Base-by-base conservation (phyloP, 176 grass and related monocot genomes). In the Guadua angustifolia region DNA sequence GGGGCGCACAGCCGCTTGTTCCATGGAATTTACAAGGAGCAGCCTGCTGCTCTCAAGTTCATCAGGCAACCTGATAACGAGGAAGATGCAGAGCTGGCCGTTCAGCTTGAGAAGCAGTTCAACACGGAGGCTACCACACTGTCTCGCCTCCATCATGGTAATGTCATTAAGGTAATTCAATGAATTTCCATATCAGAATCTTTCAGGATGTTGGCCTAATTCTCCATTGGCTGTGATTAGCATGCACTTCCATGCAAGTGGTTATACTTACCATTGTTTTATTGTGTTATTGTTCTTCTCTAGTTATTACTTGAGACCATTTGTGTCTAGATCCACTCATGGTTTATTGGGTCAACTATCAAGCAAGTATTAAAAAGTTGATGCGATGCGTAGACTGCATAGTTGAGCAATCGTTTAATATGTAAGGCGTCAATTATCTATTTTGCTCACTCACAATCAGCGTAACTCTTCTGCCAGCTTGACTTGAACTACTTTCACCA, bases 91-190 rank as follows among this genome's bases (percentile, higher is more conserved):
- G 86, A 74, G 42, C 70, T 95, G 77, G 89, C 93, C 51, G 70
- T 83, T 33, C 82, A 85, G 83, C 89, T 99, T 44, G 93, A 92
- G 88, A 94, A 92, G 84, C 93, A 99, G 80, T 99, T 95, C 85
- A 88, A 72, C 52, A 91, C 89, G 74, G 96, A 99, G 82, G 79
- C 94, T n/a, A 79, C 78, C 17, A 88, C 85, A 58, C 65, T 99
- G 24, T 94, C 91, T 5, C 97, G 86, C 73, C 89, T 96, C 19
- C 33, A 62, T 70, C 97, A 99, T 70, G 84, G 17, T 32, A 99
- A 99, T 70, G 89, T 95, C 64, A 99, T 96, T 50, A 99, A 99
- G 93, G 96, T 98, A 88, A 80, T 12, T 33, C 51, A 29, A 33
- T 1, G 39, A 77, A 40, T 38, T 78, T 25, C n/a, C 17, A 39